These are phyloP conservation scores for Phylloporus sp. DNA, from an alignment of 768 basidiomycete species.

Conservation along the genomic window DNA sequence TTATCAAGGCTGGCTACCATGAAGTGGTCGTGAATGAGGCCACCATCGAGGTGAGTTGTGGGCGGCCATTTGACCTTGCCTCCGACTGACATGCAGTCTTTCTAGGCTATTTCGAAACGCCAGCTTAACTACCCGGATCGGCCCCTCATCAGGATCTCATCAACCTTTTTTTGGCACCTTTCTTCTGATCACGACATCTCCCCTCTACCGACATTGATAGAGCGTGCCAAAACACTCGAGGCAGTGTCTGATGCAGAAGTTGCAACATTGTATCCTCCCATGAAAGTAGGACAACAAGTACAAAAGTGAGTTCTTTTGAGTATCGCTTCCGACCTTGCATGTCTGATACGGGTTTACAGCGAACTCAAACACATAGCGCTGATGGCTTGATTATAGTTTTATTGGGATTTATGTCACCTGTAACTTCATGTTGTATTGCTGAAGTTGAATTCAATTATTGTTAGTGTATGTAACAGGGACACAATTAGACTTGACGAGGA, in stretches of 20 bases:
- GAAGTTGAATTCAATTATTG: constrained; percentile 38
- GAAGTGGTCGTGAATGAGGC: constrained; percentile 88
- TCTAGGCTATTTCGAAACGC: constrained; percentile 60
- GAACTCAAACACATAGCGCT: constrained; percentile 80
- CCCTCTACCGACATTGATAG: constrained; percentile 53
- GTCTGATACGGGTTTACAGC: constrained; percentile 36
- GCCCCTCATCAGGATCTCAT: constrained; percentile 93
- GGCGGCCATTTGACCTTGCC: neutral
- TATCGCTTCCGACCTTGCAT: neutral
- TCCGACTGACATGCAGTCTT: neutral
- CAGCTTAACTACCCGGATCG: constrained; percentile 59
- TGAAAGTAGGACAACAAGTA: constrained; percentile 90
- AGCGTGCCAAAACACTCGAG: constrained; percentile 44
- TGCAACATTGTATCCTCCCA: constrained; percentile 50
- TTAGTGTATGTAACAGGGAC: neutral
- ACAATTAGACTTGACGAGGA: constrained; percentile 19
- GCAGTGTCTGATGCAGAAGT: constrained; percentile 30
- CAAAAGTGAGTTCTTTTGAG: constrained; percentile 51
- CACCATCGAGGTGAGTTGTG: constrained; percentile 58
- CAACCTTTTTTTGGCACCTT: constrained; percentile 95
- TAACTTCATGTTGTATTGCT: neutral
- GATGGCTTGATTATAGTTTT: constrained; percentile 50
- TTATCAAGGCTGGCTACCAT: constrained; percentile 91
- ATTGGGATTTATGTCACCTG: neutral
- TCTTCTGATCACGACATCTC: constrained; percentile 79